These are phyloP conservation scores for Catharanthus roseus DNA, from an alignment of 257 asterid species.

Conservation along the genomic window DNA sequence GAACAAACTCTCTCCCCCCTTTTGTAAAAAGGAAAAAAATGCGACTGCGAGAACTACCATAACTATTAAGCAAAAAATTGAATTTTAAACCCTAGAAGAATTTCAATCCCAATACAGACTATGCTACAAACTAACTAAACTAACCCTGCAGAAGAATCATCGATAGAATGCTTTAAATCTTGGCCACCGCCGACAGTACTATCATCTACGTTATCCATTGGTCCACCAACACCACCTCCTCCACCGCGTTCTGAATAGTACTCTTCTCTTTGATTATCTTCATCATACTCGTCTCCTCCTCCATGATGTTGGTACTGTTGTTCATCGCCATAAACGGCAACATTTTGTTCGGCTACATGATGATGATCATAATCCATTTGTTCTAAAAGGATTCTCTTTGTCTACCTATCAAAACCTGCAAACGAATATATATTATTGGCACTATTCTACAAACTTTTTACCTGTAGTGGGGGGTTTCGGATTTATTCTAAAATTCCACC, in stretches of 20 bases:
- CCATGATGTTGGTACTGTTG: conserved; percentile 43
- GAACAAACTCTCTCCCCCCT: conserved; percentile 27
- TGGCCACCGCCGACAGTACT: conserved; percentile 60
- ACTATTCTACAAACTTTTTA: conserved; percentile 25
- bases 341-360: conserved; percentile 55
- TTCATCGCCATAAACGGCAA: conserved; percentile 57
- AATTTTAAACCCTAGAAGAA: conserved; percentile 13
- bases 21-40: conserved; percentile 13
- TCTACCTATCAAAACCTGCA: conserved; percentile 66
- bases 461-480: conserved; percentile 22
- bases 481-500: conserved; percentile 7
- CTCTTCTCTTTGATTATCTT: conserved; percentile 56
- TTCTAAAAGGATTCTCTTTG: conserved; percentile 33
- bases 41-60: conserved; percentile 4
- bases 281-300: conserved; percentile 39
- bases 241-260: conserved; percentile 41
- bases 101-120: conserved; percentile 21
- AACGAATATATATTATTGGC: conserved; percentile 41
- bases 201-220: conserved; percentile 72
- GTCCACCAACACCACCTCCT: conserved; percentile 16
- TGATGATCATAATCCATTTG: conserved; percentile 80
- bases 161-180: conserved; percentile 55
- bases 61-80: conserved; percentile 10
- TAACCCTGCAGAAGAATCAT: conserved; percentile 98
- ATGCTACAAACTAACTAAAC: conserved; percentile 51